Evolutionary conservation across 2,329 filamentous ascomycete genomes (phyloP), one percentile per base, ranked within the genome.

Genomic region (Nemania serpens): DNA sequence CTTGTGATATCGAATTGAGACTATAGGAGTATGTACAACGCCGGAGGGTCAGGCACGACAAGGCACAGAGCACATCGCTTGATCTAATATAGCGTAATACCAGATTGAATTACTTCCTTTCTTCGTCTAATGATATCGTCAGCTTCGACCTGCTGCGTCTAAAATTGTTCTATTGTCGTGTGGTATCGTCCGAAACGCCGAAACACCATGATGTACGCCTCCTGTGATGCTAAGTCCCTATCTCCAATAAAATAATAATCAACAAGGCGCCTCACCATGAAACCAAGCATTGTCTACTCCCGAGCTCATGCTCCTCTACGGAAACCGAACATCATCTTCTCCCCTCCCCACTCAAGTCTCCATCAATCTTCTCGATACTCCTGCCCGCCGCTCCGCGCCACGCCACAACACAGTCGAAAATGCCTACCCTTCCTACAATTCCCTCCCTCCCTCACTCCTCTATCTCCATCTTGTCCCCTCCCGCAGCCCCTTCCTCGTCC

Each of bases 391-490:
- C 22, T 29, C 12, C 36, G 13, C 37, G 34, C 22, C 15, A 4
- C 36, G 13, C 22, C 4, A 25, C 6, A 17, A 13, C n/a, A 9
- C 34, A 18, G 11, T 25, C 18, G n/a, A n/a, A n/a, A n/a, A n/a
- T n/a, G n/a, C n/a, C n/a, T n/a, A n/a, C n/a, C n/a, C n/a, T n/a
- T n/a, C n/a, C n/a, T n/a, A n/a, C n/a, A n/a, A n/a, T n/a, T n/a
- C 11, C 41, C 12, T 43, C 33, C 25, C 25, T 7, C 25, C 4
- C 25, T 65, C 68, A 75, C 64, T 75, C 72, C 64, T 80, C 77
- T 78, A 82, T 81, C 69, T 48, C 77, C 78, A 82, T 81, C 69
- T 48, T 56, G 66, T 78, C 77, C 7, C 63, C n/a, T n/a, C n/a
- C n/a, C n/a, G n/a, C 75, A 39, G 70, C 69, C 20, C 64, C 72